These are phyloP conservation scores for Drechslerella coelobrocha DNA, from an alignment of 2,329 filamentous ascomycete genomes.

Conservation along the genomic window DNA sequence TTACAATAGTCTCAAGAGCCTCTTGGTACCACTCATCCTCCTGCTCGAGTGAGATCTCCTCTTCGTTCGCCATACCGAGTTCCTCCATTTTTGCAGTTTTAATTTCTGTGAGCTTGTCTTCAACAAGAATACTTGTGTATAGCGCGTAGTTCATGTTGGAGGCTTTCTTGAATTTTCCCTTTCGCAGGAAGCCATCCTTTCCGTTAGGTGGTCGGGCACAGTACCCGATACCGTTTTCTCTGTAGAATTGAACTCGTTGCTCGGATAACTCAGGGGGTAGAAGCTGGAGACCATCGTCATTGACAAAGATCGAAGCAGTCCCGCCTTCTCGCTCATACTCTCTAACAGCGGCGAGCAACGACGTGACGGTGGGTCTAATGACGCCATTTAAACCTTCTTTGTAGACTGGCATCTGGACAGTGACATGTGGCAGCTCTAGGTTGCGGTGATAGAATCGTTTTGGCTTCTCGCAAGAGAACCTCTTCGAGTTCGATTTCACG, in stretches of 20 bases:
- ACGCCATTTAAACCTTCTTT: slow-evolving; percentile 62
- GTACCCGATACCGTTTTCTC: slow-evolving; percentile 18
- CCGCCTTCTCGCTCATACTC: slow-evolving; percentile 69
- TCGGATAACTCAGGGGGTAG: slow-evolving; percentile 60
- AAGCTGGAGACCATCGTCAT: slow-evolving; percentile 73
- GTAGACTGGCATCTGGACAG: slow-evolving; percentile 63
- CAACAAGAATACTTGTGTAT: slow-evolving; percentile 68
- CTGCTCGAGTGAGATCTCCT: slow-evolving; percentile 27
- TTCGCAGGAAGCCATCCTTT: slow-evolving; percentile 63
- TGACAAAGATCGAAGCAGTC: slow-evolving; percentile 71
- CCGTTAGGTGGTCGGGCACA: slow-evolving; percentile 61
- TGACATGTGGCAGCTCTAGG: slow-evolving; percentile 60
- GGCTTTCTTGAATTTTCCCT: slow-evolving; percentile 74
- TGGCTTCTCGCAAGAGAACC: slow-evolving; percentile 60
- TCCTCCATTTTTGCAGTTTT: neutral
- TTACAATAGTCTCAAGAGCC: slow-evolving; percentile 63
- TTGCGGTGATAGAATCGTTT: slow-evolving; percentile 57
- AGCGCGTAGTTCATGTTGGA: slow-evolving; percentile 78
- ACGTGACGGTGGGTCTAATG: slow-evolving; percentile 66
- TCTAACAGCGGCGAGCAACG: slow-evolving; percentile 66
- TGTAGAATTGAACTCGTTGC: slow-evolving; percentile 13
- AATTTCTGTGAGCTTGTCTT: slow-evolving; percentile 61
- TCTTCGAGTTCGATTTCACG: slow-evolving; percentile 60
- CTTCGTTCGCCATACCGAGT: slow-evolving; percentile 2
- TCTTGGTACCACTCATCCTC: slow-evolving; percentile 63